Conservation (phyloP, 116 monocot species). For the Papilionanthe hybrid region DNA sequence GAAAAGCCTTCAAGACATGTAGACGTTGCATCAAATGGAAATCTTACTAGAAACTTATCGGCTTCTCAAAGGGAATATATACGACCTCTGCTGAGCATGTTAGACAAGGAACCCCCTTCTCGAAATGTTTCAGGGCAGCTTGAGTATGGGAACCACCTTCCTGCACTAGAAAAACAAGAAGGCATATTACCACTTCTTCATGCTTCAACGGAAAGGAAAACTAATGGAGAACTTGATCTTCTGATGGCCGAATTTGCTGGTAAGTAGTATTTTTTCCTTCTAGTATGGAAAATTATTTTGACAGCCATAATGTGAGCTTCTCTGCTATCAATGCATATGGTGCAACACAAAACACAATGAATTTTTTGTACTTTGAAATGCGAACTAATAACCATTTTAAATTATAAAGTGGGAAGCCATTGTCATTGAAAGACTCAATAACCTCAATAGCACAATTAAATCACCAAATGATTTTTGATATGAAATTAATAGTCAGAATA, state of each 20-base stretch:
- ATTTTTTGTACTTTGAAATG: background rate
- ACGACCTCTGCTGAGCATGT: slow-evolving; percentile 75
- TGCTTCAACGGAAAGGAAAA: slow-evolving; percentile 78
- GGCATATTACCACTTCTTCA: slow-evolving; percentile 89
- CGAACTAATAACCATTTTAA: background rate
- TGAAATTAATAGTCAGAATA: background rate
- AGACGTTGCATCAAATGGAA: slow-evolving; percentile 52
- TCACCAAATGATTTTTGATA: background rate
- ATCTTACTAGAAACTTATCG: slow-evolving; percentile 14
- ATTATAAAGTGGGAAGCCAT: background rate
- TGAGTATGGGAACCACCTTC: slow-evolving; percentile 74
- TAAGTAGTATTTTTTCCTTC: slow-evolving; percentile 14
- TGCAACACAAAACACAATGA: background rate
- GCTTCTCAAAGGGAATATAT: slow-evolving; percentile 56
- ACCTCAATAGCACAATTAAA: background rate
- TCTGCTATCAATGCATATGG: background rate
- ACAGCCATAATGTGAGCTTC: background rate
- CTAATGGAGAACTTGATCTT: slow-evolving; percentile 89
- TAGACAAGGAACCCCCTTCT: slow-evolving; percentile 94
- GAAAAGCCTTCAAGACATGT: slow-evolving; percentile 61
- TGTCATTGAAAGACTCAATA: background rate
- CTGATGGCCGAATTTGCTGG: slow-evolving; percentile 95
- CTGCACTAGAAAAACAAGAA: slow-evolving; percentile 81
- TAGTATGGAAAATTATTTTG: background rate
- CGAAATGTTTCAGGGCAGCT: slow-evolving; percentile 88